Evolutionary conservation across 2,329 filamentous ascomycete species (phyloP).

Genomic region (Chlorencoelia australis): DNA sequence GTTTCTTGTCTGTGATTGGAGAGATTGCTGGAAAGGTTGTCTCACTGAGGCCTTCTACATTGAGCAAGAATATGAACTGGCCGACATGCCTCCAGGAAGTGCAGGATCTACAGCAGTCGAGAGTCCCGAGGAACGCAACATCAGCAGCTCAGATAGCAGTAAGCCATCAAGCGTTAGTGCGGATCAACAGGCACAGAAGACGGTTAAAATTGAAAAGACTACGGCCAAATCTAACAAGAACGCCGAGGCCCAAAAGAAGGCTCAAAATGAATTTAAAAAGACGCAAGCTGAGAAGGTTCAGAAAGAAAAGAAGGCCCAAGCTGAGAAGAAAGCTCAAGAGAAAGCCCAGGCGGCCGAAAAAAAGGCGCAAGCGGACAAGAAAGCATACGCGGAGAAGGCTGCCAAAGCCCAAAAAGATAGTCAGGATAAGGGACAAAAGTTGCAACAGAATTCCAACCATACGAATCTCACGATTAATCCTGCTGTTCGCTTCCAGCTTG

Average conservation of each 20-base stretch:
- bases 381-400: too few species aligned
- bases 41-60: slow-evolving; percentile 78
- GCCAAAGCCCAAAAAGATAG: slow-evolving; percentile 3
- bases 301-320: not conserved
- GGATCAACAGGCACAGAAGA: slow-evolving; percentile 14
- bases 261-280: too few species aligned
- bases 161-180: slow-evolving; percentile 35
- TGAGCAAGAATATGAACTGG: slow-evolving; percentile 54
- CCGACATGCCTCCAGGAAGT: slow-evolving; percentile 43
- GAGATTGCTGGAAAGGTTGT: slow-evolving; percentile 94
- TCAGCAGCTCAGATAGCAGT: slow-evolving; percentile 57
- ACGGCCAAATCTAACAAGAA: slow-evolving; percentile 4
- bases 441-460: too few species aligned
- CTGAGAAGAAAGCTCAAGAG: too few species aligned
- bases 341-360: too few species aligned
- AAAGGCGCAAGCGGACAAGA: too few species aligned
- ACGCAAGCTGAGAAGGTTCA: too few species aligned
- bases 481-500: too few species aligned
- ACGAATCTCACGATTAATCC: too few species aligned
- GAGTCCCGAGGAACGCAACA: slow-evolving; percentile 41
- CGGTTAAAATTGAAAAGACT: slow-evolving; percentile 1
- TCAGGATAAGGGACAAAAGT: slow-evolving; percentile 5
- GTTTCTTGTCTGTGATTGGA: slow-evolving; percentile 90
- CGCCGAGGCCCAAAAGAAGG: too few species aligned
- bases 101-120: slow-evolving; percentile 26